Percentiles rank a stretch among this genome's conserved stretches.
Evolutionary conservation across 768 basidiomycete genomes (phyloP).

Genomic region (Neoboletus subvelutipes): DNA sequence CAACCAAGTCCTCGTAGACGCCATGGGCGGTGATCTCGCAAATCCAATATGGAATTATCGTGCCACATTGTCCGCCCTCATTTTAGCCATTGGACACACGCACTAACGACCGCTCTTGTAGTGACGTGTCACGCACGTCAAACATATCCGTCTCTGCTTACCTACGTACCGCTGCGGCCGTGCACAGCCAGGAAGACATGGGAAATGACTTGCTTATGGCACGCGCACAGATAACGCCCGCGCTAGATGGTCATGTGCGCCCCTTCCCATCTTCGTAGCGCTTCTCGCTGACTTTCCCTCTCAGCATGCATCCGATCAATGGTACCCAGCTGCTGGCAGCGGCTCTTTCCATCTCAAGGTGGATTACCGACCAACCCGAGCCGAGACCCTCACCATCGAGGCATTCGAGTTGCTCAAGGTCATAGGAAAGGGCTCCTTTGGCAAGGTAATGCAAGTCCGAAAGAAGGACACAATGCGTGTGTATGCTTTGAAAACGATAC

Average conservation of each 20-base stretch:
- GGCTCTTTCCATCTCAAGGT: slow-evolving; percentile 97
- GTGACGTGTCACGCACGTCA: slow-evolving; percentile 93
- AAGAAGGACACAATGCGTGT: slow-evolving; percentile 98
- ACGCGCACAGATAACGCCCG: slow-evolving; percentile 86
- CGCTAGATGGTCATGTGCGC: slow-evolving; percentile 73
- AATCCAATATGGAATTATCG: slow-evolving; percentile 95
- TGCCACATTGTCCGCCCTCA: slow-evolving; percentile 80
- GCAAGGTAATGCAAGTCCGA: slow-evolving; percentile 99
- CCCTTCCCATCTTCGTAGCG: neutral
- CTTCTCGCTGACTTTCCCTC: slow-evolving; percentile 6
- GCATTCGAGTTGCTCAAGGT: slow-evolving; percentile 96
- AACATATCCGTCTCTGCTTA: slow-evolving; percentile 92
- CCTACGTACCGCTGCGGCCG: slow-evolving; percentile 74
- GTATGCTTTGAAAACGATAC: slow-evolving; percentile 97
- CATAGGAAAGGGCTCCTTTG: slow-evolving; percentile 96
- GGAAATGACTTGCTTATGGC: slow-evolving; percentile 95
- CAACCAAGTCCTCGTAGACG: slow-evolving; percentile 96
- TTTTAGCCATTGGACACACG: neutral
- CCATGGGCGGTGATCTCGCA: slow-evolving; percentile 88
- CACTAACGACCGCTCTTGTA: slow-evolving; percentile 32
- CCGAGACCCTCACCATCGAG: slow-evolving; percentile 89
- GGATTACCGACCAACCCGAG: slow-evolving; percentile 84
- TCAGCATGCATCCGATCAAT: slow-evolving; percentile 85
- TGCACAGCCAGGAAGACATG: slow-evolving; percentile 87
- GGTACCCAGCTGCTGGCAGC: slow-evolving; percentile 81